phyloP scores from a whole-genome alignment of 169 alveolate genomes.

The Plasmodium adleri region DNA sequence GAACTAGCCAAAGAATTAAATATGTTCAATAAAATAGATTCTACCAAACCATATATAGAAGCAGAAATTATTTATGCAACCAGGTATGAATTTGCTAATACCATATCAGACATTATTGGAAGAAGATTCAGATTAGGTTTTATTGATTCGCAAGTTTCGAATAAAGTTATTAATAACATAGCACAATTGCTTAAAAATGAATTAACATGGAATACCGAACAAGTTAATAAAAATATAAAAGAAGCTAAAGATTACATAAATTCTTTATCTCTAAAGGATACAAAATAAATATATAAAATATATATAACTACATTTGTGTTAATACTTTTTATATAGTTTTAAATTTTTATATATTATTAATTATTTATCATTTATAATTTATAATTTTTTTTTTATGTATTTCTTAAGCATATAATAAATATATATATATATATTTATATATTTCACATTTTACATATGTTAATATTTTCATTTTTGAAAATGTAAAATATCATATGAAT shows the following conservation, averaged over 20 bases:
- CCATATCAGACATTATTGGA: conserved; percentile 87
- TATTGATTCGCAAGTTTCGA: conserved; percentile 80
- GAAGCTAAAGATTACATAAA: conserved; percentile 79
- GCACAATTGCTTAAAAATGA: conserved; percentile 79
- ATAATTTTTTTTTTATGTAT: no score
- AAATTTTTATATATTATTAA: no score
- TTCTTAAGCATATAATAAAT: no score
- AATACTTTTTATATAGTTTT: not conserved
- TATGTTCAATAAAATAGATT: conserved; percentile 79
- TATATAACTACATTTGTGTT: not conserved
- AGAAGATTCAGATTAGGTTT: conserved; percentile 87
- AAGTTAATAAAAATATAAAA: conserved; percentile 46
- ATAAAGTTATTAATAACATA: conserved; percentile 65
- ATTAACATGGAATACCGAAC: conserved; percentile 78
- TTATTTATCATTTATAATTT: no score
- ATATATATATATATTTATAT: no score
- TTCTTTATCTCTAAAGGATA: conserved; percentile 31
- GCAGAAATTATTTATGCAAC: conserved; percentile 86
- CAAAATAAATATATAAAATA: not conserved
- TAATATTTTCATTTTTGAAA: no score
- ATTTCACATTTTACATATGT: no score
- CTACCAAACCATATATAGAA: conserved; percentile 80
- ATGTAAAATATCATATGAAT: no score
- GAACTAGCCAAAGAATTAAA: conserved; percentile 78
- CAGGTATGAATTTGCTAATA: conserved; percentile 85